Base-by-base conservation (phyloP, 352 stramenopile species). In the Phytophthora palmivora region DNA sequence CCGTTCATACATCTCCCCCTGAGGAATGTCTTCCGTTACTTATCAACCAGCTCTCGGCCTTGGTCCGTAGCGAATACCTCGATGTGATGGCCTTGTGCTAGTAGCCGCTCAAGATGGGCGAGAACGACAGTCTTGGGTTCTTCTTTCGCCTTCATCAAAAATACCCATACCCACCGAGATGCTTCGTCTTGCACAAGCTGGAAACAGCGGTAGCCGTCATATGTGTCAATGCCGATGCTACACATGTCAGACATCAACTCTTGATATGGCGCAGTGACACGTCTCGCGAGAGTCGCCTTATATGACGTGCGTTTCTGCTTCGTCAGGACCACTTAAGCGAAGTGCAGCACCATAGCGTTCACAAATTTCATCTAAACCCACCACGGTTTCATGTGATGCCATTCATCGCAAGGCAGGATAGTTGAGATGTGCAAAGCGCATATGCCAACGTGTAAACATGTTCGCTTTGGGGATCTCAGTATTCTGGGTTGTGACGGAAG, bases 171-270 rank as follows among this genome's bases (percentile, higher is more conserved):
- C 3, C 24, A 61, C 8, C 53, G 41, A 6, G 53, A 16, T 15
- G 53, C 33, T 12, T 61, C 33, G 6, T 61, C 33, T 9, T 34
- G 5, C 2, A 61, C n/a, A 4, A 61, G 42, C 19, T 61, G 32
- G 6, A 61, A 61, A 24, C 22, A 16, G n/a, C 22, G 15, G 12
- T 54, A 61, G n/a, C 33, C 21, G 33, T 61, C 42, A 15, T 61
- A 58, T 7, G 42, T 7, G 42, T 47, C 6, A 2, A 33, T n/a
- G 12, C 42, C 42, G 14, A 34, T 14, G 12, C 9, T 26, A 24
- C 41, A 45, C 34, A 61, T 53, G 24, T 53, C 53, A 2, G 53
- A 53, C 42, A 61, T 61, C 15, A 61, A 30, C 32, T 53, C 47
- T 3, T 53, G 33, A 19, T 34, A 61, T 18, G 42, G 42, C 10